Evolutionary conservation across 2,329 filamentous ascomycete species (phyloP), one percentile per base, ranked within the genome.

Genomic region (Dendryphion nanum): DNA sequence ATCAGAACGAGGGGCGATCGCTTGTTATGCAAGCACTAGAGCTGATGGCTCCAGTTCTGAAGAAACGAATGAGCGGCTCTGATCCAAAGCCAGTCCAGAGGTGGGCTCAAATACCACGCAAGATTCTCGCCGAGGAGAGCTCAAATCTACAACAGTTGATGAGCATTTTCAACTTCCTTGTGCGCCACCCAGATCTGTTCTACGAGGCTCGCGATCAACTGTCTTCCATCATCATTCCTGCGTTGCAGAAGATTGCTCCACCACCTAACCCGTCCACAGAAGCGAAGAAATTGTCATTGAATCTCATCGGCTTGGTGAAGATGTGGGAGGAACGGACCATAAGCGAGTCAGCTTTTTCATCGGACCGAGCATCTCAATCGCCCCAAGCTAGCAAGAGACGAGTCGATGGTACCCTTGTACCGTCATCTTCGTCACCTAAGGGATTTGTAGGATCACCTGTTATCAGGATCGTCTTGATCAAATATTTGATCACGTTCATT

Each of bases 151-250:
- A 95, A 65, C 93, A 97, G 68, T 85, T 97, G 70, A 95, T 89
- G 37, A 93, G 86, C 70, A 97, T 98, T 53, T 97, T 96, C 72
- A 86, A 96, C 57, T 98, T 98, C 68, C 75, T 98, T 21, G 91
- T 96, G 23, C 82, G 87, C 40, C 91, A 98, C 61, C 86, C 90
- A 0, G 85, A 93, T 55, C 73, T 98, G 4, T 98, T 98, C 70
- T 98, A 94, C 53, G 91, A 97, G 47, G 89, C 89, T 1, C 78
- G 93, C 38, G 93, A 98, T 49, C 90, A 91, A 58, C 94, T 97
- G 49, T 82, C 89, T 4, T 80, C 86, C 40, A 79, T 93, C 47
- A 94, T 98, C 61, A 90, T 98, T 39, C 84, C 83, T 1, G 91
- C 89, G 4, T 73, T 98, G 23, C 79, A 86, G 36, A 97, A 97